These are phyloP conservation scores for Deinandra increscens DNA, from an alignment of 129 eudicot genomes.

Conservation along the genomic window DNA sequence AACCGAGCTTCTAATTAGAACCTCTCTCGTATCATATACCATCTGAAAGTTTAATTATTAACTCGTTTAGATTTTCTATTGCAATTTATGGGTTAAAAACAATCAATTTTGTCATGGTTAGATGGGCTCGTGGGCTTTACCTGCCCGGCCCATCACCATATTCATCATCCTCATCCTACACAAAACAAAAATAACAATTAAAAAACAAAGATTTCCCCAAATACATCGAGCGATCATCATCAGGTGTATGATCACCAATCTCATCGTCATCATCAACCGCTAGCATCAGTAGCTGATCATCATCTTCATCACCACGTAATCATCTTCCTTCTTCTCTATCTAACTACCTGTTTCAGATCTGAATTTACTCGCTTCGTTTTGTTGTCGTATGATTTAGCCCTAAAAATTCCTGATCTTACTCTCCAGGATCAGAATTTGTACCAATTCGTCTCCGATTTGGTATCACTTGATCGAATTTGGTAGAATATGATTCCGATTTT, in stretches of 20 bases:
- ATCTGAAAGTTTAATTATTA: too few relatives aligned
- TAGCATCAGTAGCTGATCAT: conserved; percentile 5
- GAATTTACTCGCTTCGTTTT: background rate
- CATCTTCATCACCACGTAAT: conserved; percentile 14
- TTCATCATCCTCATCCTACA: background rate
- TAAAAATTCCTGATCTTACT: conserved; percentile 9
- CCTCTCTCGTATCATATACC: too few relatives aligned
- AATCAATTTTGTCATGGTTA: background rate
- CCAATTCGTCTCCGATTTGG: background rate
- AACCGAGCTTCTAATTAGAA: too few relatives aligned
- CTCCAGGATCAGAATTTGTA: background rate
- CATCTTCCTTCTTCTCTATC: conserved; percentile 7
- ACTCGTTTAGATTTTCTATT: too few relatives aligned
- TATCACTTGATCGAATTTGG: background rate
- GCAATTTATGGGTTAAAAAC: too few relatives aligned
- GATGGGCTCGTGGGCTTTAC: background rate
- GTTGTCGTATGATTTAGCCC: conserved; percentile 11
- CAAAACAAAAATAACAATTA: background rate
- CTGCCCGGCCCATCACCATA: conserved; percentile 7
- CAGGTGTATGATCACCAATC: conserved; percentile 20
- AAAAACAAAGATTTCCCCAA: background rate
- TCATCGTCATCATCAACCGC: conserved; percentile 10
- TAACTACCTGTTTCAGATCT: conserved; percentile 17
- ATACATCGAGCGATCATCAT: conserved; percentile 10
- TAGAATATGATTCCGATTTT: background rate